These are phyloP conservation scores for Russula virescens DNA, from an alignment of 768 basidiomycete genomes.

Conservation along the genomic window DNA sequence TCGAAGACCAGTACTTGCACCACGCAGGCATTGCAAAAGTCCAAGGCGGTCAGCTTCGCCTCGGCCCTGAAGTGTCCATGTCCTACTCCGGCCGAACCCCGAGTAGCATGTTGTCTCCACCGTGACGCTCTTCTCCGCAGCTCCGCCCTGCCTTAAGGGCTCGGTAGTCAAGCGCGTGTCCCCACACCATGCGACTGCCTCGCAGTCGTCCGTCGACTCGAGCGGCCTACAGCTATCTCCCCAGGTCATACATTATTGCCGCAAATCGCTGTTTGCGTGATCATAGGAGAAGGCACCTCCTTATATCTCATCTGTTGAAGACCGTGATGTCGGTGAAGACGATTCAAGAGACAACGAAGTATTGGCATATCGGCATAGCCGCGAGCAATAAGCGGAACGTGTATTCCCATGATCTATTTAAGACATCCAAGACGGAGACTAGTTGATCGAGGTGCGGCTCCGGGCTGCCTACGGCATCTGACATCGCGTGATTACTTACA, in stretches of 20 bases:
- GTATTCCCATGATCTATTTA: constrained; percentile 93
- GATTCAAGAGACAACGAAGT: constrained; percentile 29
- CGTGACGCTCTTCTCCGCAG: too few species aligned
- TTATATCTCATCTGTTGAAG: constrained; percentile 16
- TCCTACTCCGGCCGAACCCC: too few species aligned
- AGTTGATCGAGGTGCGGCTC: constrained; percentile 97
- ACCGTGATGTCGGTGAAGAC: constrained; percentile 30
- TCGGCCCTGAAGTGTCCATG: too few species aligned
- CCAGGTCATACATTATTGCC: neutral
- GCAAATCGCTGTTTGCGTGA: constrained; percentile 22
- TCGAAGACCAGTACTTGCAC: too few species aligned
- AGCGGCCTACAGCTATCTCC: too few species aligned
- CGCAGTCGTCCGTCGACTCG: too few species aligned
- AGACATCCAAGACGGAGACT: constrained; percentile 87
- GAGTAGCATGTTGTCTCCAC: too few species aligned
- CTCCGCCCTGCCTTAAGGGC: too few species aligned
- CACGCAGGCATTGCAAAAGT: too few species aligned
- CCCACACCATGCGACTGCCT: too few species aligned
- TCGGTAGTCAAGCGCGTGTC: too few species aligned
- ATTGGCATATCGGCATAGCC: constrained; percentile 62
- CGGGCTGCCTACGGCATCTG: constrained; percentile 27
- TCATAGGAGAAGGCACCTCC: constrained; percentile 26
- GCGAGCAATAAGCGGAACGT: constrained; percentile 91
- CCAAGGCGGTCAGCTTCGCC: too few species aligned
- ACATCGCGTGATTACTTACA: constrained; percentile 7